Evolutionary conservation across 345 rosid species (phyloP), one percentile per base, ranked within the genome.

Genomic region (Camelina laxa): DNA sequence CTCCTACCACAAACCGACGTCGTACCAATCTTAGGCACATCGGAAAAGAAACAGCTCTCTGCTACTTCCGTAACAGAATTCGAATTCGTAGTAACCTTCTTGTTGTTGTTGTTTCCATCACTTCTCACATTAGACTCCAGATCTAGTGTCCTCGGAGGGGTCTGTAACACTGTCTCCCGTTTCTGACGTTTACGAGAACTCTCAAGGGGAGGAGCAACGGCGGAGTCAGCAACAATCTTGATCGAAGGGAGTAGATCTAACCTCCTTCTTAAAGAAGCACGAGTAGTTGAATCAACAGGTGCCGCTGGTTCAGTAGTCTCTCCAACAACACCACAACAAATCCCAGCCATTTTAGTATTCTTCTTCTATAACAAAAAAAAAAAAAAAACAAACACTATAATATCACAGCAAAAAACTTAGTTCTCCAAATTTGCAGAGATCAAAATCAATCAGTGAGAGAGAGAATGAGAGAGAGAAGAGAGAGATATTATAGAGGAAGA

Each of bases 1-100:
- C 99, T 80, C 63, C 97, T 78, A 1, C 99, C 99, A 51, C 99
- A 92, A 38, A 95, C 87, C 5, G 99, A 95, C 36, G 96, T 92
- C 86, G 83, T 75, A 1, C 98, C 99, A 9, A 80, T 86, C 79
- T 83, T 90, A 0, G 88, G 91, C 15, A 42, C 82, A 0, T 65
- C 76, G 21, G 42, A 68, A 1, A 20, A 20, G 49, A 56, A 73
- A 22, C 31, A 20, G 33, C 33, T 64, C 48, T 47, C 64, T 10
- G 60, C 63, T 27, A 27, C 30, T 69, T 70, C 75, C 70, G 47
- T 36, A 7, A 19, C 54, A 7, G 59, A n/a, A 33, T 4, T 68
- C 0, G 72, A 69, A 55, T 69, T 36, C 47, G 62, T 50, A 42
- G 15, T 6, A 41, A 17, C 9, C 35, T 70, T 31, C 35, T 22